Conservation (phyloP, 768 basidiomycete genomes). For the Mycena belliarum region DNA sequence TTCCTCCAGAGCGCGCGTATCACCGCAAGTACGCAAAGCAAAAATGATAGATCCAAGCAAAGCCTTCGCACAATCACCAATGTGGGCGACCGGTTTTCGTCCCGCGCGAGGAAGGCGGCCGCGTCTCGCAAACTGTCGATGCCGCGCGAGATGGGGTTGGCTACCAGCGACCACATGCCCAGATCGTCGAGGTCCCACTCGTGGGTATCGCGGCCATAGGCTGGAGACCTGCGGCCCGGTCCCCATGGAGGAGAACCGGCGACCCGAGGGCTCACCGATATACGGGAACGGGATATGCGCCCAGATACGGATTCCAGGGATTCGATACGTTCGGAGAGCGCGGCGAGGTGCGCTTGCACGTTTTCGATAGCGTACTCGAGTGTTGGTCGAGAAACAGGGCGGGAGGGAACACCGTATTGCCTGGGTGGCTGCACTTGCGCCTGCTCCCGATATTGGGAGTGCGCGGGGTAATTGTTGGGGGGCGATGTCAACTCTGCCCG, state of each 20-base stretch:
- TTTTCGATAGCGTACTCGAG: slow-evolving; percentile 80
- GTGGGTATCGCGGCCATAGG: slow-evolving; percentile 32
- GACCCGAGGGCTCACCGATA: slow-evolving; percentile 40
- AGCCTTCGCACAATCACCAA: slow-evolving; percentile 70
- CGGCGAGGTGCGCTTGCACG: slow-evolving; percentile 80
- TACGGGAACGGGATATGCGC: slow-evolving; percentile 41
- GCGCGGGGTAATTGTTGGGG: slow-evolving; percentile 36
- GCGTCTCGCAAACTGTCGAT: slow-evolving; percentile 50
- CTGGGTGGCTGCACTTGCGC: slow-evolving; percentile 30
- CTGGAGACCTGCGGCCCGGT: slow-evolving; percentile 45
- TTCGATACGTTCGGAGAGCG: slow-evolving; percentile 82
- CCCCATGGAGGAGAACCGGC: slow-evolving; percentile 41
- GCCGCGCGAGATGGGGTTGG: slow-evolving; percentile 62
- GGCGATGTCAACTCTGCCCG: slow-evolving; percentile 39
- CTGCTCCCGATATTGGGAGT: slow-evolving; percentile 36
- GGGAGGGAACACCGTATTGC: slow-evolving; percentile 35
- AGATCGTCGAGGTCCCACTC: slow-evolving; percentile 79
- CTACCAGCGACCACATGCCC: slow-evolving; percentile 78
- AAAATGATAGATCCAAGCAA: slow-evolving; percentile 77
- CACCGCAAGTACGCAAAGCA: slow-evolving; percentile 62
- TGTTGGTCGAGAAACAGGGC: slow-evolving; percentile 50
- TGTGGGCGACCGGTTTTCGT: slow-evolving; percentile 64
- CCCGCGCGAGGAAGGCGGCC: slow-evolving; percentile 57
- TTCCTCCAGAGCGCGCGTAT: slow-evolving; percentile 63
- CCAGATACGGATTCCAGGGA: slow-evolving; percentile 52